Evolutionary conservation across 75 land plant genomes (phyloP), one percentile per base, ranked within the genome.

Genomic region (Adiantum capillusveneris): DNA sequence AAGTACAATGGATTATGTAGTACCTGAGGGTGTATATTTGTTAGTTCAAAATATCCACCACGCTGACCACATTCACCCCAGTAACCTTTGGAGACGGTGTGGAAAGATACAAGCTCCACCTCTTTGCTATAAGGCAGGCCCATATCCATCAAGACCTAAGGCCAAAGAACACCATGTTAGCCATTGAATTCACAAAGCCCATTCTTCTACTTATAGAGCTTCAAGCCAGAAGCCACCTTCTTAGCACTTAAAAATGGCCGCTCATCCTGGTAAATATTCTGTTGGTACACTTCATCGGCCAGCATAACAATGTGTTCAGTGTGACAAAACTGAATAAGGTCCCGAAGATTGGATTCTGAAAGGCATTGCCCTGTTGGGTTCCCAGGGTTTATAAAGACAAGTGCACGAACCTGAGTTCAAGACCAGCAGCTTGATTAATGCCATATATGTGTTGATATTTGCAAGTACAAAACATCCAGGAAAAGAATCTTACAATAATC

Each of bases 51-150:
- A 58, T 90, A 94, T 51, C 85, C 98, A 52, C 96, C 98, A 42
- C 98, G 90, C 72, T 94, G 98, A 2, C 98, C 98, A 74, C 98
- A 94, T 71, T 94, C 98, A 18, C 98, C 98, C 70, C 77, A 84
- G 57, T 83, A 94, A 41, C 98, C 98, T 73, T 94, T 94, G 0
- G 98, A 94, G 9, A 90, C 96, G 1, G 91, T 86, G 81, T 94
- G 98, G 65, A 83, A 94, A 29, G 96, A 89, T 6, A 94, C 78
- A 27, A 94, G 84, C 75, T 89, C 88, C 19, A 94, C 59, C 48
- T 68, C 83, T 60, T 81, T 81, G 75, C 91, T 86, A 25, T 69
- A 57, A 19, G 85, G 85, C 44, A 62, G 71, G 20, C 96, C 96
- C 96, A 94, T 86, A 44, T 78, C 85, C 76, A 90, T 60, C 63